These are phyloP conservation scores for Pichia cabralensis DNA, from an alignment of 805 yeast species.

Conservation along the genomic window DNA sequence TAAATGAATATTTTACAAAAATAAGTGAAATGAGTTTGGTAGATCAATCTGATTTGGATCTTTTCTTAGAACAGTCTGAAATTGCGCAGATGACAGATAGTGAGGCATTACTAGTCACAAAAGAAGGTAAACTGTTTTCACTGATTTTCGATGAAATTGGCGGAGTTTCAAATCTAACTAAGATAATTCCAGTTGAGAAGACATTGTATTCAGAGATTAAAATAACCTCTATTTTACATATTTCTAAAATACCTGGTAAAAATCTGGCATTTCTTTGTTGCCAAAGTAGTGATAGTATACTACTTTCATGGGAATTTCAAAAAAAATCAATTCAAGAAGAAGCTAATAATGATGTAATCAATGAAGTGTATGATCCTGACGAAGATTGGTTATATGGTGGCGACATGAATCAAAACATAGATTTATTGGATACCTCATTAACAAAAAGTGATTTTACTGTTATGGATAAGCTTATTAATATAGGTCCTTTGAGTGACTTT, in stretches of 20 bases:
- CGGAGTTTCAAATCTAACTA: slow-evolving; percentile 26
- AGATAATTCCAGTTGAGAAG: slow-evolving; percentile 14
- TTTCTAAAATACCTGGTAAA: slow-evolving; percentile 29
- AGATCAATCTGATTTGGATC: slow-evolving; percentile 41
- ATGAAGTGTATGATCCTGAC: slow-evolving; percentile 25
- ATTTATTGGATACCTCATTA: slow-evolving; percentile 9
- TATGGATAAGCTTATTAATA: slow-evolving; percentile 47
- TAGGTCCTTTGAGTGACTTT: slow-evolving; percentile 67
- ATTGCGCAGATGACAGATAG: slow-evolving; percentile 25
- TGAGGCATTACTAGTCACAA: slow-evolving; percentile 31
- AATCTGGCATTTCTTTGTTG: slow-evolving; percentile 50
- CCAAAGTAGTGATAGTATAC: slow-evolving; percentile 46
- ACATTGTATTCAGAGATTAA: slow-evolving; percentile 16
- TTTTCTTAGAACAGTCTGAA: slow-evolving; percentile 46
- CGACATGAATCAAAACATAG: slow-evolving; percentile 4
- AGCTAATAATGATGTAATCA: slow-evolving; percentile 8
- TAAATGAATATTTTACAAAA: slow-evolving; percentile 42
- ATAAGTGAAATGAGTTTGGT: slow-evolving; percentile 30
- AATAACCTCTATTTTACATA: slow-evolving; percentile 29
- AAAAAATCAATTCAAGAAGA: slow-evolving; percentile 14
- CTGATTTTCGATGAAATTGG: slow-evolving; percentile 26
- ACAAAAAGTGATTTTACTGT: slow-evolving; percentile 29
- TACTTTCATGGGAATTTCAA: slow-evolving; percentile 31
- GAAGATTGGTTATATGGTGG: slow-evolving; percentile 33
- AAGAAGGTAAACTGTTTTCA: slow-evolving; percentile 33